These are phyloP conservation scores for Rhodamnia rubescens DNA, from an alignment of 345 rosid species.

Conservation along the genomic window DNA sequence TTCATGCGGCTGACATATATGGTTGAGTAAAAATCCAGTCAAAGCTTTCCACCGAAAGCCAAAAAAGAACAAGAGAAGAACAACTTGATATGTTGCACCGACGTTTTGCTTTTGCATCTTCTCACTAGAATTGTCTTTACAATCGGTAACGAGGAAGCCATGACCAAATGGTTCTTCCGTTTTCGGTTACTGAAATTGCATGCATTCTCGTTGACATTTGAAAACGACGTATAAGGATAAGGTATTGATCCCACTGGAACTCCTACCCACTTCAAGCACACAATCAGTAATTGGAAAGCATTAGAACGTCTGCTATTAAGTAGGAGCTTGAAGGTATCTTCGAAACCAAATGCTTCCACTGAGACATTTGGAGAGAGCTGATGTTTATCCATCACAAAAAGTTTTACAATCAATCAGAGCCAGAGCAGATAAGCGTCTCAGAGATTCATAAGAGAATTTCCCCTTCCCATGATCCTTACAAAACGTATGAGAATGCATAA, in stretches of 20 bases:
- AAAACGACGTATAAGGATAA: background rate
- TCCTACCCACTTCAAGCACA: background rate
- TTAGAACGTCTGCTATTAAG: background rate
- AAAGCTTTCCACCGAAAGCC: background rate
- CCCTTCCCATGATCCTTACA: too few species aligned
- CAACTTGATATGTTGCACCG: background rate
- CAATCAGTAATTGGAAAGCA: background rate
- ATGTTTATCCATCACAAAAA: background rate
- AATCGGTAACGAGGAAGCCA: fast-evolving
- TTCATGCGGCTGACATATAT: background rate
- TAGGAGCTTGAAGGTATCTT: background rate
- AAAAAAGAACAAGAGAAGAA: too few species aligned
- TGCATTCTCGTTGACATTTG: background rate
- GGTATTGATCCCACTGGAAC: background rate
- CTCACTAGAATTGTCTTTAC: background rate
- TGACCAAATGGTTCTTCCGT: background rate
- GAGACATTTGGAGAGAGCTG: background rate
- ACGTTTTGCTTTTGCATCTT: background rate
- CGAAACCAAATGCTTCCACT: background rate
- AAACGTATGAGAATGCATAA: too few species aligned
- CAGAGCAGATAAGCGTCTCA: background rate
- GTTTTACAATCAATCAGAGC: background rate
- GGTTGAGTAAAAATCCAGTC: background rate
- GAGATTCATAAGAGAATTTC: background rate
- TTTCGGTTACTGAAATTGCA: background rate